phyloP scores from a whole-genome alignment of 306 rosid genomes.

The Trichosanthes cucumerina region DNA sequence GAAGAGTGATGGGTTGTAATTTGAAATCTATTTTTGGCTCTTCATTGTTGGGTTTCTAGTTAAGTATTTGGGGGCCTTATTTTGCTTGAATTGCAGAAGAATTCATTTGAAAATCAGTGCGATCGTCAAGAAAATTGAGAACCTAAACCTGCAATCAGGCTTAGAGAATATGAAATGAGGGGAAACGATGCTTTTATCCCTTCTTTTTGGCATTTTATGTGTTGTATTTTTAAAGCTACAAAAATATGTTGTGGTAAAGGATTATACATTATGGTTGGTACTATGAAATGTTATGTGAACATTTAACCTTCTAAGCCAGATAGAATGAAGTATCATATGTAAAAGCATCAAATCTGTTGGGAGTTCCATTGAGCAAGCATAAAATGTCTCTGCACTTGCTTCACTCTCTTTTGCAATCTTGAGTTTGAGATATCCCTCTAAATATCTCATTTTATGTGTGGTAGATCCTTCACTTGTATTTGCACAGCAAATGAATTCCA shows the following conservation, averaged over 20 bases:
- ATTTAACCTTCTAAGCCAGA: conserved; percentile 35
- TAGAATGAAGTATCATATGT: conserved; percentile 33
- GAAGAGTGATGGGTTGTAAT: not conserved
- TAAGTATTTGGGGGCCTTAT: not conserved
- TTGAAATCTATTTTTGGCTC: not conserved
- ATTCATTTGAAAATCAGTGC: not conserved
- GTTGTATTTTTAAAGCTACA: not conserved
- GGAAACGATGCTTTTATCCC: not conserved
- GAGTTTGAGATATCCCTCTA: conserved; percentile 24
- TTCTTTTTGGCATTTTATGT: not conserved
- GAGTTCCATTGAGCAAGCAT: conserved; percentile 22
- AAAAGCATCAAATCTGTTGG: conserved; percentile 32
- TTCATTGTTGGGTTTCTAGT: not conserved
- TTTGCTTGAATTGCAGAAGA: not conserved
- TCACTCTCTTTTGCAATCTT: conserved; percentile 36
- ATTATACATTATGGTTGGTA: not conserved
- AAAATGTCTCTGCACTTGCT: conserved; percentile 28
- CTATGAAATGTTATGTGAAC: not conserved
- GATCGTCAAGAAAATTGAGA: not conserved
- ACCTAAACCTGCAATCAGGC: not conserved
- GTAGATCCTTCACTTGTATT: conserved; percentile 30
- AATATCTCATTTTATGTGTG: conserved; percentile 25
- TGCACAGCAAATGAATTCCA: conserved; percentile 32
- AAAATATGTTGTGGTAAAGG: not conserved
- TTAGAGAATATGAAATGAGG: too few relatives aligned